These are phyloP conservation scores for Ambrosiella cleistominuta DNA, from an alignment of 2,329 filamentous ascomycete species.

Conservation along the genomic window DNA sequence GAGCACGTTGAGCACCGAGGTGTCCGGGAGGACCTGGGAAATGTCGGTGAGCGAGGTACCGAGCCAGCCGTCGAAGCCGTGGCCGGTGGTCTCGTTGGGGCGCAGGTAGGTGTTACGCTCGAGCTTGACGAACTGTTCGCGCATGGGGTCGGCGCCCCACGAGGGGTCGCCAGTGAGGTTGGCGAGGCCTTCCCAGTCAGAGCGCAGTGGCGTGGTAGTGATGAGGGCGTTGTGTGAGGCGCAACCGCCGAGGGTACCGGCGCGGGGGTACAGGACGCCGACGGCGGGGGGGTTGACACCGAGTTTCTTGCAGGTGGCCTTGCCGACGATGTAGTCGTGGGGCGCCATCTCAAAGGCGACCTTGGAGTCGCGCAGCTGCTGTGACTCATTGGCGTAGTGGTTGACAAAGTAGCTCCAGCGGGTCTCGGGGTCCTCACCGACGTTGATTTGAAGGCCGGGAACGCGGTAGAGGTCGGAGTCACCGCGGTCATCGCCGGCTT, in stretches of 20 bases:
- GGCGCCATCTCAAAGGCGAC: constrained; percentile 13
- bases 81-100: constrained; percentile 20
- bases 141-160: constrained; percentile 26
- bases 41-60: constrained; percentile 14
- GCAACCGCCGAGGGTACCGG: constrained; percentile 23
- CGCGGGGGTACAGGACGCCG: constrained; percentile 24
- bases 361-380: constrained; percentile 31
- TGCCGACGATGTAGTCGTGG: constrained; percentile 7
- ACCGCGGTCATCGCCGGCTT: constrained; percentile 39
- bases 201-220: constrained; percentile 19
- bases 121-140: constrained; percentile 24
- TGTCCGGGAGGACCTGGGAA: constrained; percentile 17
- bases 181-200: constrained; percentile 23
- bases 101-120: constrained; percentile 27
- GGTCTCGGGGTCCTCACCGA: constrained; percentile 18
- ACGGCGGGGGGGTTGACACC: constrained; percentile 16
- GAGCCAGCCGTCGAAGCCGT: constrained; percentile 27
- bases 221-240: constrained; percentile 20
- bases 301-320: not conserved
- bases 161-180: constrained; percentile 25
- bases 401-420: constrained; percentile 44
- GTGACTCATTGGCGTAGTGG: constrained; percentile 30
- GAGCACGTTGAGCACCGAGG: constrained; percentile 18
- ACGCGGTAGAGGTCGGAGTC: constrained; percentile 17
- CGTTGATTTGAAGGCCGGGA: constrained; percentile 17